A percentile compares a stretch with the other conserved stretches of the same genome.
Evolutionary conservation across 164 flowering plant genomes (phyloP).

Genomic region (Warburgia ugandensis): DNA sequence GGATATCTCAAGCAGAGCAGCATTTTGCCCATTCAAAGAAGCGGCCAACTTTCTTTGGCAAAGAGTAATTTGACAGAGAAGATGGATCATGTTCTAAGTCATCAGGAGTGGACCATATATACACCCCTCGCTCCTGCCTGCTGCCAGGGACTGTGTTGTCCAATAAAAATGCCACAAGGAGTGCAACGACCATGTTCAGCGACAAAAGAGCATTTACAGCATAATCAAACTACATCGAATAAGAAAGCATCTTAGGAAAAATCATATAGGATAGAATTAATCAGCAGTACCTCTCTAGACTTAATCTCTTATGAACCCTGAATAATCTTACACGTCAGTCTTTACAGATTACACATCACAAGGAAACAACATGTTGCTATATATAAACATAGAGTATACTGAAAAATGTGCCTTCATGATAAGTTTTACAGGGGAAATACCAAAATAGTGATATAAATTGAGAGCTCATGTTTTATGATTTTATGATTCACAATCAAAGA

Average conservation of each 20-base stretch:
- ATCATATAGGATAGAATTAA: not conserved
- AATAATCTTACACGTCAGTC: too few species aligned
- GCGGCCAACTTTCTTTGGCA: slow-evolving; percentile 46
- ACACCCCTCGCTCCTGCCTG: slow-evolving; percentile 80
- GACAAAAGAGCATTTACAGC: slow-evolving; percentile 69
- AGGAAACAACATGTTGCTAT: too few species aligned
- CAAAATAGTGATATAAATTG: too few species aligned
- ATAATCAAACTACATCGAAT: slow-evolving; percentile 56
- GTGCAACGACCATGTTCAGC: slow-evolving; percentile 79
- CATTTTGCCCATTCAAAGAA: slow-evolving; percentile 50
- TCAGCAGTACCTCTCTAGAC: too few species aligned
- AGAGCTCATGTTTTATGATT: too few species aligned
- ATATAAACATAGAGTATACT: too few species aligned
- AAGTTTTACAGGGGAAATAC: too few species aligned
- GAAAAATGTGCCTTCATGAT: too few species aligned
- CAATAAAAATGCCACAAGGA: slow-evolving; percentile 63
- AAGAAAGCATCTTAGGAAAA: not conserved
- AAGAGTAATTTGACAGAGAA: slow-evolving; percentile 41
- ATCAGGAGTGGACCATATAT: slow-evolving; percentile 65
- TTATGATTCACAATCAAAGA: too few species aligned
- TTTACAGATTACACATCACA: too few species aligned
- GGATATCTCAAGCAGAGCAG: slow-evolving; percentile 21
- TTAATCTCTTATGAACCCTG: too few species aligned
- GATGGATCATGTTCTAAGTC: slow-evolving; percentile 45
- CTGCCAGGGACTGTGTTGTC: slow-evolving; percentile 90